Evolutionary conservation across 208 protist species (phyloP).

Genomic region (Kentomonas sorsogonicus): DNA sequence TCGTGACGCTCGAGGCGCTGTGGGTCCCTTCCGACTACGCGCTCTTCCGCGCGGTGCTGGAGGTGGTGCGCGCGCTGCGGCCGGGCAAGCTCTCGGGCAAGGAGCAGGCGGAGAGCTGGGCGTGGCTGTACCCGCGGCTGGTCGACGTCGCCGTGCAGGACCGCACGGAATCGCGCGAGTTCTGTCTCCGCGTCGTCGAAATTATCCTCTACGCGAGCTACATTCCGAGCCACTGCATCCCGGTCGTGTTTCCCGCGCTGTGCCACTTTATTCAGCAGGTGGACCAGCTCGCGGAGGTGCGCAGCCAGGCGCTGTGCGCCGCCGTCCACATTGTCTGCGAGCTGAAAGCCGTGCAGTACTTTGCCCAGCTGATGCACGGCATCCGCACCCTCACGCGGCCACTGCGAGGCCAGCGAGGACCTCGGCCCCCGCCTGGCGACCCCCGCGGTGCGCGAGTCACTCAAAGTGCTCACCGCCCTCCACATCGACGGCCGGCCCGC

Average conservation of each 20-base stretch:
- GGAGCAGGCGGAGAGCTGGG: constrained; percentile 87
- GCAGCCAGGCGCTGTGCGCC: constrained; percentile 75
- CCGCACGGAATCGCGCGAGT: constrained; percentile 75
- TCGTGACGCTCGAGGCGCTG: constrained; percentile 84
- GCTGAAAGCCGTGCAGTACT: constrained; percentile 83
- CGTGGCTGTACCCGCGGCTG: constrained; percentile 87
- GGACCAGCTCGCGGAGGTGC: constrained; percentile 83
- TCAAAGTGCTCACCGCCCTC: constrained; percentile 71
- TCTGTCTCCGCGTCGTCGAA: constrained; percentile 83
- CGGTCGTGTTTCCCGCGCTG: constrained; percentile 80
- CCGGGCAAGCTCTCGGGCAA: constrained; percentile 86
- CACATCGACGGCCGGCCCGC: constrained; percentile 55
- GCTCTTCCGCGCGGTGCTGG: constrained; percentile 78
- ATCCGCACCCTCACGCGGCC: constrained; percentile 77
- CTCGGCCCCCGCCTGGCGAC: constrained; percentile 78
- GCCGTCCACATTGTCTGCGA: constrained; percentile 85
- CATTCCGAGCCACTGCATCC: constrained; percentile 87
- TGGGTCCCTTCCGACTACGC: constrained; percentile 76
- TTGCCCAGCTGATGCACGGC: constrained; percentile 72
- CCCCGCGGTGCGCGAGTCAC: constrained; percentile 58
- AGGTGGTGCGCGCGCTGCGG: constrained; percentile 84
- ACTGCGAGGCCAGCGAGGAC: constrained; percentile 80
- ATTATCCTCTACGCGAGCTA: constrained; percentile 84
- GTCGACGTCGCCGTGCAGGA: constrained; percentile 88
- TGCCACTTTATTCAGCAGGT: constrained; percentile 80